Base-by-base conservation (phyloP, 352 stramenopile genomes). In the Pilasporangium apinafurcum region DNA sequence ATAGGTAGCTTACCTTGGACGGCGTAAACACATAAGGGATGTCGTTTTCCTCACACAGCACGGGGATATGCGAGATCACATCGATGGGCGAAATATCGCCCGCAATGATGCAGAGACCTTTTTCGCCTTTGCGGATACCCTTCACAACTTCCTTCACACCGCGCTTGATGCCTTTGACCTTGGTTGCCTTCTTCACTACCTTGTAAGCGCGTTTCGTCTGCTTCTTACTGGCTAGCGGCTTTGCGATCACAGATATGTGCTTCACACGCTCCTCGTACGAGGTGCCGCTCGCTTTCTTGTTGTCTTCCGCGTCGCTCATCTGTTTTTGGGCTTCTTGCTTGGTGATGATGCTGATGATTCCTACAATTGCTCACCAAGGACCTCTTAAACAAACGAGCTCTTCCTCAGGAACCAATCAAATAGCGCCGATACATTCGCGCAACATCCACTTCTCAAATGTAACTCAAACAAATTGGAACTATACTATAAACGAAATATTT, bases 101-200 rank as follows among this genome's bases (percentile, higher is more conserved):
- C 3, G 97, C 97, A 36, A 99, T 95, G 45, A 99, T 86, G 56
- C 95, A 98, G 32, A 99, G 58, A 34, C 97, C 97, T 65, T 98
- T 99, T 45, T 98, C 90, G 35, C 92, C 92, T 68, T 97, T 96
- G 48, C 86, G 89, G 43, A 99, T 84, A 45, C 82, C 95, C 74
- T 99, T 99, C 52, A 99, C 95, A 12, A 99, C 95, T 76, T 99
- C 97, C 69, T 99, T 99, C 25, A 99, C 97, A 35, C 97, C 97
- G 50, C 97, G 83, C 56, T 97, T 95, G 44, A 99, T 95, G 53
- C 82, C 84, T 78, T 99, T 99, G 47, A 89, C 83, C 56, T 95
- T 91, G 46, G 91, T 90, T 35, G 95, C 96, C 62, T 97, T 97
- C 68, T 96, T 97, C 14, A 98, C 80, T 13, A 97, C 65, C 59